Evolutionary conservation across 2,329 filamentous ascomycete genomes (phyloP).

Genomic region (Stachybotrys chlorohalonatus): DNA sequence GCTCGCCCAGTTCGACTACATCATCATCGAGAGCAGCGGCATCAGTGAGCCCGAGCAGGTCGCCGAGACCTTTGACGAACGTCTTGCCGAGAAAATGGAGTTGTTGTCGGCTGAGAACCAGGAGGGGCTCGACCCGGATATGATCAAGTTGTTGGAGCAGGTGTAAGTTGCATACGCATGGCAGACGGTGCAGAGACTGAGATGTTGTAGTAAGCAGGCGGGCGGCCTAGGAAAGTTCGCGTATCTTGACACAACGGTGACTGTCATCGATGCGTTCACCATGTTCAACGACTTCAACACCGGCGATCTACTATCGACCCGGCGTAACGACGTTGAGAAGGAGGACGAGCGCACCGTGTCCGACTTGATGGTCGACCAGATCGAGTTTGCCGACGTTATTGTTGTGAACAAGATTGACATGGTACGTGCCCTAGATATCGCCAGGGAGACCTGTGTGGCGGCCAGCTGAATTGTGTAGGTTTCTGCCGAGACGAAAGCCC

Average conservation of each 20-base stretch:
- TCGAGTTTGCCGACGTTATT: constrained; percentile 68
- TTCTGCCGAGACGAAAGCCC: constrained; percentile 27
- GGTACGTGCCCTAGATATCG: constrained; percentile 23
- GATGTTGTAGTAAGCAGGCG: constrained; percentile 30
- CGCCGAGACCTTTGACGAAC: constrained; percentile 60
- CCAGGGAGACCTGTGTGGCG: neutral
- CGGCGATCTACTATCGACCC: constrained; percentile 54
- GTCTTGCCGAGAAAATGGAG: constrained; percentile 39
- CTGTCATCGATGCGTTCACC: constrained; percentile 65
- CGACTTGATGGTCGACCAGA: constrained; percentile 68
- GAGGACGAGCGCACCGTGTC: constrained; percentile 69
- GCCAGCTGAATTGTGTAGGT: constrained; percentile 14
- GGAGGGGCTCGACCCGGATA: constrained; percentile 22
- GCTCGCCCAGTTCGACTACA: constrained; percentile 57
- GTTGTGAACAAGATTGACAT: constrained; percentile 63
- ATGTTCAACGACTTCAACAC: constrained; percentile 67
- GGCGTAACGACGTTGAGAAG: constrained; percentile 50
- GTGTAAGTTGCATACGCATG: constrained; percentile 16
- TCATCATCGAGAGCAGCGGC: constrained; percentile 62
- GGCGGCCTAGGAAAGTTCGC: constrained; percentile 60
- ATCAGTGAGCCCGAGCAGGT: constrained; percentile 68
- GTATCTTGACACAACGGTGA: constrained; percentile 61
- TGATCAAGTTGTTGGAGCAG: constrained; percentile 24
- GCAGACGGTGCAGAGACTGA: constrained; percentile 1
- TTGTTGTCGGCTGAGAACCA: constrained; percentile 19